These are phyloP conservation scores for Rhizopogon vulgaris DNA, from an alignment of 768 basidiomycete species.

Conservation along the genomic window DNA sequence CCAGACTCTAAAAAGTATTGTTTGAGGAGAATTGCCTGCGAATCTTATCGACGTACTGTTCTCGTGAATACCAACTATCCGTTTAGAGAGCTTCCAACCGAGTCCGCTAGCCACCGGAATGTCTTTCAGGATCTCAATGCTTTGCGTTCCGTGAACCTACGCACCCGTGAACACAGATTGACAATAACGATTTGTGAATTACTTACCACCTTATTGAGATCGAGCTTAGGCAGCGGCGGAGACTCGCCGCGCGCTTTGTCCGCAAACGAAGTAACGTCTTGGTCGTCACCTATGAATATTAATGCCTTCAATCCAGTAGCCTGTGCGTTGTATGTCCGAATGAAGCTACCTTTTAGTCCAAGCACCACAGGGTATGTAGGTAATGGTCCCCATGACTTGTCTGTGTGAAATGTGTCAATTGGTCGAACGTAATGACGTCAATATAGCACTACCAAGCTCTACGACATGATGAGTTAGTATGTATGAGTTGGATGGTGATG, in stretches of 20 bases:
- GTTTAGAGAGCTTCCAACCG: constrained; percentile 70
- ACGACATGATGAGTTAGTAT: constrained; percentile 1
- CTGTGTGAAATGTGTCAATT: constrained; percentile 31
- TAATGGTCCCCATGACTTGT: constrained; percentile 65
- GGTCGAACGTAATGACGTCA: background rate
- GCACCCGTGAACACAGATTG: background rate
- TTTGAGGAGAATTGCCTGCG: background rate
- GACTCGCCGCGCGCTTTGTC: constrained; percentile 31
- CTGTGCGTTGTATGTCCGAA: background rate
- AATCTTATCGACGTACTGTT: constrained; percentile 53
- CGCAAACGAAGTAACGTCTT: constrained; percentile 70
- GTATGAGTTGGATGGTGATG: background rate
- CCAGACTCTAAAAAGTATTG: constrained; percentile 51
- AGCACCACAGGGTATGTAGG: constrained; percentile 86
- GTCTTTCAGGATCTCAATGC: constrained; percentile 74
- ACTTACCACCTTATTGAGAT: constrained; percentile 60
- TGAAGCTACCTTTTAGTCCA: constrained; percentile 50
- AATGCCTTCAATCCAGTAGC: background rate
- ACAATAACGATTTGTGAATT: background rate
- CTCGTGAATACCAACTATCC: constrained; percentile 67
- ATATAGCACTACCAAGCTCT: constrained; percentile 45
- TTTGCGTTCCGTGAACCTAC: constrained; percentile 75
- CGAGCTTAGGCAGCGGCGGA: constrained; percentile 60
- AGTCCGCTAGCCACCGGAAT: constrained; percentile 69
- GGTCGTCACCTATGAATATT: constrained; percentile 37